phyloP scores from a whole-genome alignment of 805 yeast genomes.

The Ogataea ramenticola region DNA sequence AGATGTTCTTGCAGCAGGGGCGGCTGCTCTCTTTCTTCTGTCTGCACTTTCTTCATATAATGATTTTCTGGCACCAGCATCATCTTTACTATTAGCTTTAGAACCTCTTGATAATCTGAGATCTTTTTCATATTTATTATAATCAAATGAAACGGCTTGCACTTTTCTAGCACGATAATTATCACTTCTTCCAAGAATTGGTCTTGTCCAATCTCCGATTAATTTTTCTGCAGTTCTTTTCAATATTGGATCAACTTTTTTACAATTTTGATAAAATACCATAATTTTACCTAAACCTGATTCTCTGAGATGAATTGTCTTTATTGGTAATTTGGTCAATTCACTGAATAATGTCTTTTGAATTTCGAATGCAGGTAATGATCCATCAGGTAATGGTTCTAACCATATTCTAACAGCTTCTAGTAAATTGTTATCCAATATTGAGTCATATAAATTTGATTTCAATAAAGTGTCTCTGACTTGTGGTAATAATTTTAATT shows the following conservation, averaged over 20 bases:
- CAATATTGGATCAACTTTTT: slow-evolving; percentile 78
- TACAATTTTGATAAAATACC: slow-evolving; percentile 86
- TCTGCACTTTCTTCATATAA: slow-evolving; percentile 86
- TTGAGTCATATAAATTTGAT: slow-evolving; percentile 83
- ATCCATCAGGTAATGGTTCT: slow-evolving; percentile 96
- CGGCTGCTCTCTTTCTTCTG: slow-evolving; percentile 90
- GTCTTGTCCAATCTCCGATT: slow-evolving; percentile 97
- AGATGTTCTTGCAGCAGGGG: slow-evolving; percentile 84
- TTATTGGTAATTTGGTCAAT: slow-evolving; percentile 74
- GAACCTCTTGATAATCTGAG: slow-evolving; percentile 22
- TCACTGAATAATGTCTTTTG: slow-evolving; percentile 81
- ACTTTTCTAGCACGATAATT: slow-evolving; percentile 85
- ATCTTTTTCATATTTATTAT: slow-evolving; percentile 40
- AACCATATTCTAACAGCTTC: slow-evolving; percentile 96
- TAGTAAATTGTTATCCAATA: slow-evolving; percentile 85
- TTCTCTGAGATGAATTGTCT: slow-evolving; percentile 91
- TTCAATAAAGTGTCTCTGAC: slow-evolving; percentile 72
- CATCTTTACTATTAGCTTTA: slow-evolving; percentile 12
- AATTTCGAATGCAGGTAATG: slow-evolving; percentile 94
- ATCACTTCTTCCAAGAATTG: slow-evolving; percentile 92
- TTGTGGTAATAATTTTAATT: slow-evolving; percentile 70
- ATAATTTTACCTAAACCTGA: slow-evolving; percentile 91
- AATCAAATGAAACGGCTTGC: slow-evolving; percentile 60
- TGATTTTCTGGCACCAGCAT: slow-evolving; percentile 40
- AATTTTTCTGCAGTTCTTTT: slow-evolving; percentile 85